A percentile compares a stretch with the other conserved stretches of the same genome.
phyloP scores from a whole-genome alignment of 805 yeast genomes.

The Yamadazyma sp. region DNA sequence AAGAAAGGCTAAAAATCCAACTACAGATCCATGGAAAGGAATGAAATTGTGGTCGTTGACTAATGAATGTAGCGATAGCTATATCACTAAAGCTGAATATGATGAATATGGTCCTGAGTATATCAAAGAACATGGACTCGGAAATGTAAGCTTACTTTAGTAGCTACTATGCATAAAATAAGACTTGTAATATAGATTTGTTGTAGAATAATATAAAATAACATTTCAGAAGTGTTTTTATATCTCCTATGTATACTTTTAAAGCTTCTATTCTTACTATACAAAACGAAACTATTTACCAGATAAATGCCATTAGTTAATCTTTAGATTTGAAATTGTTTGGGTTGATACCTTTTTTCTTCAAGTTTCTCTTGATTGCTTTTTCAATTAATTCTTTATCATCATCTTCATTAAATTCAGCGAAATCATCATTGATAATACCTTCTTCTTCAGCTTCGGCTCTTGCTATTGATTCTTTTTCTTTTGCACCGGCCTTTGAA shows the following conservation, averaged over 20 bases:
- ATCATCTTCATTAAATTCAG: constrained; percentile 71
- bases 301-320: no score
- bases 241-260: no score
- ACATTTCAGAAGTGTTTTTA: no score
- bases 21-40: constrained; percentile 88
- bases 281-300: no score
- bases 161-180: no score
- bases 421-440: constrained; percentile 81
- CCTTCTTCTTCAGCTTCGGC: constrained; percentile 79
- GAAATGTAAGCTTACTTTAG: constrained; percentile 47
- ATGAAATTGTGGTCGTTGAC: constrained; percentile 76
- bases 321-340: constrained; percentile 25
- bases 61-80: constrained; percentile 43
- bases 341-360: constrained; percentile 74
- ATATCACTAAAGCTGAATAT: constrained; percentile 68
- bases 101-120: constrained; percentile 89
- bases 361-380: constrained; percentile 60
- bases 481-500: constrained; percentile 83
- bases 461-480: constrained; percentile 79
- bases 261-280: neutral
- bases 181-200: no score
- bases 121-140: constrained; percentile 79
- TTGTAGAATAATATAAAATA: no score
- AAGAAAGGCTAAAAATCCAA: constrained; percentile 62
- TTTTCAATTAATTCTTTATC: constrained; percentile 72